Percentiles rank a stretch among this genome's conserved stretches.
phyloP scores from a whole-genome alignment of 179 eudicot genomes.

The Beta lomatogona region DNA sequence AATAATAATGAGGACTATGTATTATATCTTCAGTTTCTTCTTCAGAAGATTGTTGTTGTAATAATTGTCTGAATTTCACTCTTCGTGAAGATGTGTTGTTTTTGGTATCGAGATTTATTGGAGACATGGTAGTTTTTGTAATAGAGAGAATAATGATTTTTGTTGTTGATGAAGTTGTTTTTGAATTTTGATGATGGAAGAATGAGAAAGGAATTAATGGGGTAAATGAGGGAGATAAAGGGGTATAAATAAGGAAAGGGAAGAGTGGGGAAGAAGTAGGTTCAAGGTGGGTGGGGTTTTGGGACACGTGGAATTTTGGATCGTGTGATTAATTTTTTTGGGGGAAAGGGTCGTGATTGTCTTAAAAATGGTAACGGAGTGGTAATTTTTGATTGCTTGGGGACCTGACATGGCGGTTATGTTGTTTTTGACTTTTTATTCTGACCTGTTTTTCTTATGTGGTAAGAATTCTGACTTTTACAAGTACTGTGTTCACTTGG shows the following conservation, averaged over 20 bases:
- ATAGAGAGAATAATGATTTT: not conserved
- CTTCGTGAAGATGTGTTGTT: not conserved
- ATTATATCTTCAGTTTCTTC: not conserved
- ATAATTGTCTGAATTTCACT: constrained; percentile 32
- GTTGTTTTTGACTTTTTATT: not conserved
- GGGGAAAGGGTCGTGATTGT: constrained; percentile 11
- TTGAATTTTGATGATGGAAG: not conserved
- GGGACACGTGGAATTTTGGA: constrained; percentile 28
- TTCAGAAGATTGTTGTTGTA: not conserved
- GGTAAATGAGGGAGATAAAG: not conserved
- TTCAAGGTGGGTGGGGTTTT: constrained; percentile 29
- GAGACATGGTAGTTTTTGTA: not conserved
- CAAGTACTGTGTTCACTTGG: too few relatives aligned
- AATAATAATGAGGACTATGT: not conserved
- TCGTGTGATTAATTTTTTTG: too few relatives aligned
- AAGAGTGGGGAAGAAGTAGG: constrained; percentile 35
- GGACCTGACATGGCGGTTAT: not conserved
- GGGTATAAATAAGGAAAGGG: constrained; percentile 32
- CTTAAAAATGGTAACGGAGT: not conserved
- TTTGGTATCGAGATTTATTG: not conserved
- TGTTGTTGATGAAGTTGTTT: not conserved
- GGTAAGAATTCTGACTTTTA: not conserved
- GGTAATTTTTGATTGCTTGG: not conserved
- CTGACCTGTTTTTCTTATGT: not conserved
- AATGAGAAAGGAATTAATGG: not conserved